Base-by-base conservation (phyloP, 306 rosid species). In the Calophaca sinica region DNA sequence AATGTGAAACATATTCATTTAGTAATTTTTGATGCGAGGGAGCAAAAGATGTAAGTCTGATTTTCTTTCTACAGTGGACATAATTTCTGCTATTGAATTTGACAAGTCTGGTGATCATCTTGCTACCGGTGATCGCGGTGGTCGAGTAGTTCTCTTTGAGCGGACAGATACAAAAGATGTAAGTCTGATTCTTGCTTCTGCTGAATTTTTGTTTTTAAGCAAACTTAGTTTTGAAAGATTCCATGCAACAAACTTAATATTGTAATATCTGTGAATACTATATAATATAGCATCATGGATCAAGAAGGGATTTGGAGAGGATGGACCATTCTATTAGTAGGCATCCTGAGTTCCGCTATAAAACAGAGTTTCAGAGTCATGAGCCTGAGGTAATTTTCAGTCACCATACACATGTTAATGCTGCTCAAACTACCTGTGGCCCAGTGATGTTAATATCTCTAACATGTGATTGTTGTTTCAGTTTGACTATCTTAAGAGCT, bases 101-200 rank as follows among this genome's bases (percentile, higher is more conserved):
- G 99, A 96, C 84, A 92, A 84, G 84, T 87, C 83, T 67, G 99
- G 99, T 49, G 92, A 92, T 81, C 97, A 92, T 89, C 99, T 96
- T 75, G 99, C 98, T 78, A 96, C 99, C 8, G 99, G 99, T 29
- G 99, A 96, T 77, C 96, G 98, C n/a, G 99, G 99, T 70, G 99
- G 99, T 36, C 92, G 99, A 58, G 99, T 96, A 68, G 99, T 96
- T 81, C 99, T 96, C 46, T 96, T 96, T 83, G 99, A 96, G 86
- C 90, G 99, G 87, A 92, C 97, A 42, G 98, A 96, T 88, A 26
- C 85, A 62, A 92, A 92, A 89, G 96, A 96, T 71, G 99, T 92
- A 79, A 65, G 87, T 82, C 54, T 79, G 32, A 58, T 15, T 77
- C 66, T 78, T 73, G 72, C 53, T 72, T 42, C 64, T 53, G 67